Evolutionary conservation across 768 basidiomycete species (phyloP), one percentile per base, ranked within the genome.

Genomic region (Tylopilus sp.): DNA sequence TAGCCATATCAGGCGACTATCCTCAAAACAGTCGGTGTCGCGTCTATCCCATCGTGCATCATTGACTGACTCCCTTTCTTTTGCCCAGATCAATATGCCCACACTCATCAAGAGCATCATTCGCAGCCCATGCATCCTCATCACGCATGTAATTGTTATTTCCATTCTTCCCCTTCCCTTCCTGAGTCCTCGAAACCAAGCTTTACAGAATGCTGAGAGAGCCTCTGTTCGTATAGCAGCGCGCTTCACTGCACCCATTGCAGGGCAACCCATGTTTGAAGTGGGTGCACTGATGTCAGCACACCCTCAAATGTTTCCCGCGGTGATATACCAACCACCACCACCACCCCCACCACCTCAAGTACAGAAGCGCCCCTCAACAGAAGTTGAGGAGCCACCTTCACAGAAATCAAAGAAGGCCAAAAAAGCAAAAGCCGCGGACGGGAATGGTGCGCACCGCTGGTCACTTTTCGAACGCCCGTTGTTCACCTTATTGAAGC

Each of bases 151-250:
- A 66, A 60, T 58, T 68, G 61, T 62, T 50, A 48, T 60, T 59
- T 57, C 52, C 44, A 48, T 60, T 30, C 35, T 49, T 52, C 57
- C 52, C 64, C 52, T 47, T 40, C 41, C 50, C 49, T 51, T 55
- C 58, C 59, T 60, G 53, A 67, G 59, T 53, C 23, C 44, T 57
- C 42, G 40, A 43, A 58, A 53, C 22, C 33, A 64, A 80, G 81
- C 66, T 55, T 83, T 74, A 69, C 83, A 84, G 70, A 50, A 56
- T 44, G 59, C 73, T 62, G 78, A 83, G 59, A 71, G 84, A 52
- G 80, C 74, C 49, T 81, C 82, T 62, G 65, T 83, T 65, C 82
- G 82, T 57, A 57, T 85, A 59, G 78, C 76, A 40, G 80, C 81
- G 30, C 79, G 82, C 40, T 77, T 68, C 41, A 69, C 72, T 25